Evolutionary conservation across 805 yeast genomes (phyloP).

Genomic region (Teunomyces funiuensis): DNA sequence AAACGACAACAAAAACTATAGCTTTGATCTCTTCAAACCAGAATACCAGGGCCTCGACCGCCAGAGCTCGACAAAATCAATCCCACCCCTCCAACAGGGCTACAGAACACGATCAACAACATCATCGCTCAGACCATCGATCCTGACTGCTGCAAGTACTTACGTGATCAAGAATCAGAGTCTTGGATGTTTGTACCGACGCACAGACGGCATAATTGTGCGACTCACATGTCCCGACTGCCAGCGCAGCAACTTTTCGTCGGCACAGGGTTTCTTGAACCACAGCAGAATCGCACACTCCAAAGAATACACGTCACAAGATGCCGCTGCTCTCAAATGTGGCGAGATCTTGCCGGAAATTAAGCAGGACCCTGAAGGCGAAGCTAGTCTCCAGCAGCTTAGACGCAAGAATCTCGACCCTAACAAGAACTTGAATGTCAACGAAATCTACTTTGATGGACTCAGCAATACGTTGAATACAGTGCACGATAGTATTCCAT

Average conservation of each 20-base stretch:
- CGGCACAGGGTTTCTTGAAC: constrained; percentile 79
- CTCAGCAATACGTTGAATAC: constrained; percentile 28
- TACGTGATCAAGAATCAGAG: constrained; percentile 15
- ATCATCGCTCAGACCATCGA: constrained; percentile 37
- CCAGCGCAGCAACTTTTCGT: constrained; percentile 65
- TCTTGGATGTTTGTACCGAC: constrained; percentile 55
- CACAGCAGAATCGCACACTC: constrained; percentile 75
- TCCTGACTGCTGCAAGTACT: constrained; percentile 2
- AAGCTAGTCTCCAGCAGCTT: constrained; percentile 35
- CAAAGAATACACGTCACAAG: constrained; percentile 69
- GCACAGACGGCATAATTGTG: constrained; percentile 72
- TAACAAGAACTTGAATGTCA: constrained; percentile 38
- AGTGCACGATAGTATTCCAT: constrained; percentile 18
- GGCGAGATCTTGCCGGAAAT: constrained; percentile 54
- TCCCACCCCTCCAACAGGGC: constrained; percentile 8
- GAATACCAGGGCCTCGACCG: constrained; percentile 8
- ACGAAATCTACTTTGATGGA: constrained; percentile 36
- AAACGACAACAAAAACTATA: constrained; percentile 1
- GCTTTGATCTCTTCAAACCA: constrained; percentile 9
- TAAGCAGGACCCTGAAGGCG: constrained; percentile 59
- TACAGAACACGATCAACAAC: constrained; percentile 53
- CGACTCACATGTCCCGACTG: constrained; percentile 69
- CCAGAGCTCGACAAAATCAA: neutral
- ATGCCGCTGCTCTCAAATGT: constrained; percentile 68
- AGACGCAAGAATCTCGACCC: constrained; percentile 41